Base-by-base conservation (phyloP, 371 early-diverging fungal species). In the Actinomortierella ambigua region DNA sequence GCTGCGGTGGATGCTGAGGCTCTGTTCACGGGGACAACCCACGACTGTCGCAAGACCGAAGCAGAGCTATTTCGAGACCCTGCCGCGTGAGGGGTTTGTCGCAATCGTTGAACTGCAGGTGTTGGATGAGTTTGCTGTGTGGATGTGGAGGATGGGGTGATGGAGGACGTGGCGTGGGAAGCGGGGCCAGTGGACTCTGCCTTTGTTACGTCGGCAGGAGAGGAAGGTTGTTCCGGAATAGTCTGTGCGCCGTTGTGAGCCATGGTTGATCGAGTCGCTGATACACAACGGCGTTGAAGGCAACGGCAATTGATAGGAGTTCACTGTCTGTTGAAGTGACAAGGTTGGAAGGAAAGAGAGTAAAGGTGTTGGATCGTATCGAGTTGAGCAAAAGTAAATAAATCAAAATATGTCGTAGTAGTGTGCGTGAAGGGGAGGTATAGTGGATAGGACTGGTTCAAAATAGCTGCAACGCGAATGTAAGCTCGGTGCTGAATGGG, bases 201-300 rank as follows among this genome's bases (percentile, higher is more conserved):
- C n/a, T n/a, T n/a, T n/a, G n/a, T n/a, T n/a, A n/a, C n/a, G n/a
- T n/a, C n/a, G n/a, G n/a, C n/a, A n/a, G n/a, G n/a, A n/a, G n/a
- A n/a, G n/a, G n/a, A n/a, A n/a, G n/a, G n/a, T n/a, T n/a, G n/a
- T n/a, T n/a, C n/a, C n/a, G n/a, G n/a, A 26, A 52, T 34, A 22
- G 64, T 65, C 65, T 65, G 70, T 69, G 70, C 70, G 58, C 61
- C 58, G 56, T 65, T 69, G 65, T 65, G 64, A 53, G 55, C 41
- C 50, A 57, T 58, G 57, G 47, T 53, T 34, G n/a, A n/a, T n/a
- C n/a, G n/a, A n/a, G n/a, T n/a, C n/a, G n/a, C n/a, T n/a, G n/a
- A n/a, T n/a, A n/a, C n/a, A n/a, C n/a, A n/a, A n/a, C n/a, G n/a
- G n/a, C n/a, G n/a, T n/a, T 53, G 26, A 56, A 40, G 53, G 40